phyloP scores from a whole-genome alignment of 108 stramenopile species.

The Cyclotella kingstonii region DNA sequence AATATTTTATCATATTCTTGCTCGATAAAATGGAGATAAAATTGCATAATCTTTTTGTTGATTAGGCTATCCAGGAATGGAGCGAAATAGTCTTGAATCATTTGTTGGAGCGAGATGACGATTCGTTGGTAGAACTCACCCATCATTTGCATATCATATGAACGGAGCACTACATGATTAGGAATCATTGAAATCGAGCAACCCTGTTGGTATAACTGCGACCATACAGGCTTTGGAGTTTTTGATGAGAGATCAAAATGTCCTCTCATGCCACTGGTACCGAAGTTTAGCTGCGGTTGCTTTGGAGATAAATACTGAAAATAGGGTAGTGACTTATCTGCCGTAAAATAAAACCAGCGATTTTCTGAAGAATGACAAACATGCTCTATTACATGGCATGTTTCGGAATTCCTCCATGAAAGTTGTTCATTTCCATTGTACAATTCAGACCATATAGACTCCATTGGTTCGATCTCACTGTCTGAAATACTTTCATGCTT shows the following conservation, averaged over 20 bases:
- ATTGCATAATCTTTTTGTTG: neutral
- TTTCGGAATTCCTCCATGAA: neutral
- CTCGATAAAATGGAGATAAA: constrained; percentile 2
- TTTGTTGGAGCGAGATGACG: constrained; percentile 9
- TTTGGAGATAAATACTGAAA: constrained; percentile 3
- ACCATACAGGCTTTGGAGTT: neutral
- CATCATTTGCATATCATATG: constrained; percentile 32
- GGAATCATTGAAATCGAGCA: constrained; percentile 12
- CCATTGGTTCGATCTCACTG: too few relatives aligned
- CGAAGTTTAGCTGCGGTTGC: constrained; percentile 1
- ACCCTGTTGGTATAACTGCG: neutral
- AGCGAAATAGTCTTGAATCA: constrained; percentile 20
- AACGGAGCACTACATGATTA: constrained; percentile 35
- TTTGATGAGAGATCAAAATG: neutral
- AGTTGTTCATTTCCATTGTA: too few relatives aligned
- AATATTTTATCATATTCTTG: neutral
- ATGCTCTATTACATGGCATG: constrained; percentile 10
- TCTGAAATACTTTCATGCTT: too few relatives aligned
- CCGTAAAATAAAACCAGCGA: constrained; percentile 5
- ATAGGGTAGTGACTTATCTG: neutral
- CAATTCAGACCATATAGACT: too few relatives aligned
- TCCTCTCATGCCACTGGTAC: neutral
- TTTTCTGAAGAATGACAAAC: constrained; percentile 5
- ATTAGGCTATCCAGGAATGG: neutral
- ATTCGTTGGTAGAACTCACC: constrained; percentile 36